Percentiles rank a stretch among this genome's conserved stretches.
phyloP scores from a whole-genome alignment of 1,139 yeast species.

The Arxiozyma slooffiae region DNA sequence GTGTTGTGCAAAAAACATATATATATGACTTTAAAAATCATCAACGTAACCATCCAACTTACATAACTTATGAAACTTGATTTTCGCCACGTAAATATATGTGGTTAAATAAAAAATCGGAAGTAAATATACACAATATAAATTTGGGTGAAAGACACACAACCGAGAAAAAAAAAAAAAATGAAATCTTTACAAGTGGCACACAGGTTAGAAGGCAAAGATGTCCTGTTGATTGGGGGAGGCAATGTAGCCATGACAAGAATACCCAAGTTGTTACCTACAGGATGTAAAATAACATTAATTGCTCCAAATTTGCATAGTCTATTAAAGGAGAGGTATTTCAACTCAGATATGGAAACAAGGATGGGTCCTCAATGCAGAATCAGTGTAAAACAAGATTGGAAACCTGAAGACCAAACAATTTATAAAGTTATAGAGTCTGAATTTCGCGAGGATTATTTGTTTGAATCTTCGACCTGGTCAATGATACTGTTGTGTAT shows the following conservation, averaged over 20 bases:
- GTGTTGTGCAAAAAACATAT: too few species aligned
- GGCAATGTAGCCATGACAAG: slow-evolving; percentile 29
- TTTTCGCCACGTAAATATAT: too few species aligned
- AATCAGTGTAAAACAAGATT: not conserved
- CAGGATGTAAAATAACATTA: slow-evolving; percentile 27
- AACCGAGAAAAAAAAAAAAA: slow-evolving; percentile 3
- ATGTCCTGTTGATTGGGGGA: slow-evolving; percentile 27
- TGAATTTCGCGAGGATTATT: slow-evolving; percentile 12
- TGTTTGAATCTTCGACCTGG: slow-evolving; percentile 18
- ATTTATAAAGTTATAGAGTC: slow-evolving; percentile 14
- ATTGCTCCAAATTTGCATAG: slow-evolving; percentile 17
- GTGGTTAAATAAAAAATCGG: too few species aligned
- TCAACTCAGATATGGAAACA: too few species aligned
- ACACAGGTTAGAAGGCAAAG: slow-evolving; percentile 21
- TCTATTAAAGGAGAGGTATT: slow-evolving; percentile 3
- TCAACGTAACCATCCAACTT: too few species aligned
- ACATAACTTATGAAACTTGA: too few species aligned
- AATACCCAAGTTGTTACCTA: slow-evolving; percentile 24
- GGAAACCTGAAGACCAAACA: slow-evolving; percentile 7
- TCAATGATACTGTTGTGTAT: slow-evolving; percentile 25
- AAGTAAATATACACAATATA: too few species aligned
- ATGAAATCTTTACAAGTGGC: slow-evolving; percentile 24
- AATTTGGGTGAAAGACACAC: not conserved
- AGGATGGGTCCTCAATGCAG: not conserved
- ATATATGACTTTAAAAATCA: too few species aligned